Conservation (phyloP, 1,284 basidiomycete genomes). For the Puccinia sorghi region DNA sequence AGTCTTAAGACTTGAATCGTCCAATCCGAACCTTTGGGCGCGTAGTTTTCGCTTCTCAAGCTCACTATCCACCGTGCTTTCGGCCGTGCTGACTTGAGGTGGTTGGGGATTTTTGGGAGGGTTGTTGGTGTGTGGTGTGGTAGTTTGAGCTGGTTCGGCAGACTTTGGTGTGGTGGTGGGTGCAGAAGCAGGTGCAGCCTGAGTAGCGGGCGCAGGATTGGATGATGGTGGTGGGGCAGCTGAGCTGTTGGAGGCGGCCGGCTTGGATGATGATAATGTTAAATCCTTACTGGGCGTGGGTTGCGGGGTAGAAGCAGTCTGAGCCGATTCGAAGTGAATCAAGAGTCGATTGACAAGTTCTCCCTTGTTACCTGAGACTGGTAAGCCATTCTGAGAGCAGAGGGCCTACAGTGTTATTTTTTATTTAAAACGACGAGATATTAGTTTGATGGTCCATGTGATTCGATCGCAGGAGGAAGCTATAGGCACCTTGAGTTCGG, state of each 20-base stretch:
- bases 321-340: not conserved
- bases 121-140: not conserved
- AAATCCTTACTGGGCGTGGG: conserved; percentile 2
- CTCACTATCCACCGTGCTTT: conserved; percentile 5
- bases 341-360: conserved; percentile 39
- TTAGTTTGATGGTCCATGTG: not conserved
- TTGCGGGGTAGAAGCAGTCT: conserved; percentile 6
- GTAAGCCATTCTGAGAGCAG: conserved; percentile 29
- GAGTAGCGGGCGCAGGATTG: not conserved
- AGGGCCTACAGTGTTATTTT: conserved; percentile 14
- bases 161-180: not conserved
- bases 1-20: not conserved
- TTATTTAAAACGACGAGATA: not conserved
- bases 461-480: not conserved
- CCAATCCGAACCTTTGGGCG: conserved; percentile 39
- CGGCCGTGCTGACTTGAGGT: not conserved
- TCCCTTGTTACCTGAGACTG: conserved; percentile 39
- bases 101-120: not conserved
- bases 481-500: conserved; percentile 40
- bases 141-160: conserved; percentile 16
- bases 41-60: conserved; percentile 41
- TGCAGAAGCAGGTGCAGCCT: not conserved
- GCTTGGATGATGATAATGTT: conserved; percentile 20
- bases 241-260: not conserved
- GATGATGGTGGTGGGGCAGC: not conserved